Evolutionary conservation across 1,284 basidiomycete species (phyloP), one percentile per base, ranked within the genome.

Genomic region (Cryptococcus hybrid): DNA sequence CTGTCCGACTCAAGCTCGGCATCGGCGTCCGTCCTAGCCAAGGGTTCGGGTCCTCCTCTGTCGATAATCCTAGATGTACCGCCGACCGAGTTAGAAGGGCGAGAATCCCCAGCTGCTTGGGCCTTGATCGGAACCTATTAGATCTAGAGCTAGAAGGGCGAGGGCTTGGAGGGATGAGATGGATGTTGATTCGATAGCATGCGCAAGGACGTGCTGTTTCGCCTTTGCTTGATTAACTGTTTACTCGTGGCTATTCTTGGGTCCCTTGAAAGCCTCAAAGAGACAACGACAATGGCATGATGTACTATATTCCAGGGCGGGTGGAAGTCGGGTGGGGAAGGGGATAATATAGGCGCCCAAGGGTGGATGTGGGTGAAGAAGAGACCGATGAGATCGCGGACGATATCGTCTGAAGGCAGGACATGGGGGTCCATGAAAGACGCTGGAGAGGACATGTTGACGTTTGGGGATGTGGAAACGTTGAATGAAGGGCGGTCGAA

Each of bases 281-380:
- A 68, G 15, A 79, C 67, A 7, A 74, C 76, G 37, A 78, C 74
- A 34, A 79, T 79, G 15, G 76, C 77, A 60, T 79, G 71, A 11
- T 74, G 71, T 15, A 73, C 65, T 8, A 77, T 75, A 36, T 61
- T 66, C 76, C 75, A 78, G 2, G 76, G 76, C 5, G 71, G 64
- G 8, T 65, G 50, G 43, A 68, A 67, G 12, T 56, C 54, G 8
- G 63, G 56, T 7, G 52, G 59, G 7, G 57, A 56, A 3, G 72
- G 72, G 5, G 68, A 63, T 35, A 77, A 59, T 55, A 79, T 76
- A 2, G 76, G 76, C n/a, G 74, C 72, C 73, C 75, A 78, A 8
- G 76, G 75, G 42, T 72, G 68, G 15, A 79, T 73, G 48, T 74
- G 69, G 1, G 61, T 61, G 55, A 69, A 76, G 64, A 70, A 79